A percentile compares a stretch with the other conserved stretches of the same genome.
These are phyloP conservation scores for Oxytropis ochrocephala DNA, from an alignment of 306 rosid species.

Conservation along the genomic window DNA sequence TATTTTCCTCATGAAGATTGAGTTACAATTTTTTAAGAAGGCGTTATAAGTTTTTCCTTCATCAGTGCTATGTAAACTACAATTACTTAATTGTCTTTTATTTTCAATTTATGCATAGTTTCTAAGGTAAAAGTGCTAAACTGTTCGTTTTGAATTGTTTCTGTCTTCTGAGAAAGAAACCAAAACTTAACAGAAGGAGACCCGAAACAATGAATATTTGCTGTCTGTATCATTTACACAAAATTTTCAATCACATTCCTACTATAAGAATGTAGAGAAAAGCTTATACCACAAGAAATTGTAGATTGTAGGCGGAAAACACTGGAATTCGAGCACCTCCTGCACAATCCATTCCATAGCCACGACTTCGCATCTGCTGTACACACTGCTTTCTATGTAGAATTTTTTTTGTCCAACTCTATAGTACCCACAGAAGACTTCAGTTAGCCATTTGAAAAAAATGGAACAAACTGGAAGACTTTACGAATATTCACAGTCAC, in stretches of 20 bases:
- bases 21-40: neutral
- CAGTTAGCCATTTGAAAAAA: neutral
- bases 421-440: slow-evolving; percentile 23
- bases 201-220: slow-evolving; percentile 6
- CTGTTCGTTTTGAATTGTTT: neutral
- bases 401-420: slow-evolving; percentile 56
- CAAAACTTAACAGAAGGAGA: neutral
- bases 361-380: slow-evolving; percentile 80
- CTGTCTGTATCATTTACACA: neutral
- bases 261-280: slow-evolving; percentile 18
- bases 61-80: neutral
- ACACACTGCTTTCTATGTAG: slow-evolving; percentile 40
- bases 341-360: slow-evolving; percentile 98
- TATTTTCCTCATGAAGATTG: neutral
- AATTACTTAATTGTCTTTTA: neutral
- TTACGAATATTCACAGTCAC: neutral
- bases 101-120: neutral
- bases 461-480: neutral
- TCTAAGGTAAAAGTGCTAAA: neutral
- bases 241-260: neutral
- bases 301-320: slow-evolving; percentile 72
- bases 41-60: neutral
- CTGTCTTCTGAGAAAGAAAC: neutral
- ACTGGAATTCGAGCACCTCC: slow-evolving; percentile 79
- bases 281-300: slow-evolving; percentile 73